Percentiles rank a stretch among this genome's conserved stretches.
phyloP scores from a whole-genome alignment of 2,329 filamentous ascomycete genomes.

The Eutypa lata region DNA sequence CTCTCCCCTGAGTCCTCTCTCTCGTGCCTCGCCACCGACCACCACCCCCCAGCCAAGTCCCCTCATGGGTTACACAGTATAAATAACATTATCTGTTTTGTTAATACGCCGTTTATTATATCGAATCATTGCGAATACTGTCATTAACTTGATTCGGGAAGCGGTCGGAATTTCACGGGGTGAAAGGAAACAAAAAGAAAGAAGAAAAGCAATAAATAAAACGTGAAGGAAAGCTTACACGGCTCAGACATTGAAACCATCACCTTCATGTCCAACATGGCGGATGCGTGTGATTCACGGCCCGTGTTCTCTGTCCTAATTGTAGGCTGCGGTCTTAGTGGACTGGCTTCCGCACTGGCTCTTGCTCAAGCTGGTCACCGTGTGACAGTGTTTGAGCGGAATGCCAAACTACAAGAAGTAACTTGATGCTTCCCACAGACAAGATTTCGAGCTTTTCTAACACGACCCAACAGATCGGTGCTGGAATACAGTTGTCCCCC shows the following conservation, averaged over 20 bases:
- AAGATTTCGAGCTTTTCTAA: background rate
- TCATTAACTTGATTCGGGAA: too few relatives aligned
- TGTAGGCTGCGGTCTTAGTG: slow-evolving; percentile 3
- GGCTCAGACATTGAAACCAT: background rate
- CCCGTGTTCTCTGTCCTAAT: background rate
- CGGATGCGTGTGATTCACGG: background rate
- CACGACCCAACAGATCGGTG: slow-evolving; percentile 1
- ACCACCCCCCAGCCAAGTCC: too few relatives aligned
- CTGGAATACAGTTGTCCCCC: slow-evolving; percentile 4
- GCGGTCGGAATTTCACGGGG: too few relatives aligned
- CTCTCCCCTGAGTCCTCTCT: too few relatives aligned
- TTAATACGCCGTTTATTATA: too few relatives aligned
- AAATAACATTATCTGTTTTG: too few relatives aligned
- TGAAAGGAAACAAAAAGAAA: too few relatives aligned
- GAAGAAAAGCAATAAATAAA: too few relatives aligned
- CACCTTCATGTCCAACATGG: background rate
- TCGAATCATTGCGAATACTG: too few relatives aligned
- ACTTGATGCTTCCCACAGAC: background rate
- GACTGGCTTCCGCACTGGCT: slow-evolving; percentile 3
- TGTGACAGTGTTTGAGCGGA: slow-evolving; percentile 6
- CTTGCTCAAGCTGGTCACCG: slow-evolving; percentile 2
- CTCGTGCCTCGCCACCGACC: too few relatives aligned
- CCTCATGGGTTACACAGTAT: too few relatives aligned
- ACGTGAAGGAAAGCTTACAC: too few relatives aligned
- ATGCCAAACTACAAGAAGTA: slow-evolving; percentile 2